Evolutionary conservation across 2,329 filamentous ascomycete genomes (phyloP).

Genomic region (Chalaropsis thielavioides): DNA sequence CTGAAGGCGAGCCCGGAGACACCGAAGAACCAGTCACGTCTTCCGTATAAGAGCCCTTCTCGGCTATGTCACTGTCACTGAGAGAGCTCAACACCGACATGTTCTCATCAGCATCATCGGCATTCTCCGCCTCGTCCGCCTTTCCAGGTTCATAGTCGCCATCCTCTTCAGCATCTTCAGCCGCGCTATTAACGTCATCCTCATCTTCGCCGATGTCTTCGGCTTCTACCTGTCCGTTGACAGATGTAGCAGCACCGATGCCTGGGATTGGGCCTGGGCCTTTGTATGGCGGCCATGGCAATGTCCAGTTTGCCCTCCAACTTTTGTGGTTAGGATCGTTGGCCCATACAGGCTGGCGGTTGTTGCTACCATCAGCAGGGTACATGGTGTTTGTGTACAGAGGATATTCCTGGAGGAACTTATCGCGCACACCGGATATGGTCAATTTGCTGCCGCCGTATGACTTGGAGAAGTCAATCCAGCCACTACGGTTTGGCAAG

Average conservation of each 20-base stretch:
- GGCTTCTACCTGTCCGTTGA: not conserved
- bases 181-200: constrained; percentile 5
- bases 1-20: not conserved
- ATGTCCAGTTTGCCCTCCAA: constrained; percentile 7
- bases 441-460: constrained; percentile 13
- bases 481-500: constrained; percentile 17
- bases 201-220: constrained; percentile 1
- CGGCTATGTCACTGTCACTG: too few relatives aligned
- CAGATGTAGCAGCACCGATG: not conserved
- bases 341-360: constrained; percentile 14
- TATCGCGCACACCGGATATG: not conserved
- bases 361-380: constrained; percentile 12
- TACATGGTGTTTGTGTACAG: constrained; percentile 17
- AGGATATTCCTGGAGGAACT: constrained; percentile 12
- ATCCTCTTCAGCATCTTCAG: not conserved
- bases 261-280: constrained; percentile 11
- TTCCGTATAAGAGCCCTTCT: not conserved
- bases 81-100: not conserved
- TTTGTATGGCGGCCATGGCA: constrained; percentile 17
- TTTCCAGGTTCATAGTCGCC: not conserved
- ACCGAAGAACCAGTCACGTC: not conserved
- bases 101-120: not conserved
- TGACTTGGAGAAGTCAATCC: constrained; percentile 13
- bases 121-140: not conserved
- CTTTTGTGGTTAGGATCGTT: constrained; percentile 15